Base-by-base conservation (phyloP, 345 rosid genomes). In the Ceriops decandra region DNA sequence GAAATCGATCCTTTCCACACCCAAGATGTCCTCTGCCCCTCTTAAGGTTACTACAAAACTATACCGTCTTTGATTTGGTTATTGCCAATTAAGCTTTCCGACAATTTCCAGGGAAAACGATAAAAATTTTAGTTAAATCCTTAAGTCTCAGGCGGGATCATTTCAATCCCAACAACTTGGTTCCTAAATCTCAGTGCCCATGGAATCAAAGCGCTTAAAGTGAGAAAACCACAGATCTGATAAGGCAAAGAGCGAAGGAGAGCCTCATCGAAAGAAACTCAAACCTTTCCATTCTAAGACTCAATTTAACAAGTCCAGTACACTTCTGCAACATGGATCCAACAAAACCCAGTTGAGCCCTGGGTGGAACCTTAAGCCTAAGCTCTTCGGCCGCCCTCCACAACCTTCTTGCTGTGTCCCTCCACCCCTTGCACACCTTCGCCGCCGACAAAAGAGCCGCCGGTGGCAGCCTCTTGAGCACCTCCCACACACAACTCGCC, bases 321-420 rank as follows among this genome's bases (percentile, higher is more conserved):
- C 98, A 92, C 64, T 92, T 95, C 77, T 87, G 89, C 79, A 95
- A 71, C 69, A 95, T 68, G 7, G 98, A 95, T 82, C 96, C 98
- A 63, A 92, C 82, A 72, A 83, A 80, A 15, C 92, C 93, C 30
- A 90, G 78, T 84, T 87, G 90, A 64, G 95, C 86, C 64, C 74
- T 67, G 62, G 69, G 72, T 2, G 99, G 97, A 77, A 95, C 92
- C 76, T 79, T 84, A 71, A 95, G 85, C 63, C 90, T 79, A 59
- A 95, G 86, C 86, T 90, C 97, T 77, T 86, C 98, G 47, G 96
- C 91, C 56, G 92, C 96, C 76, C 83, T 85, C 99, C 99, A 95
- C 67, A 95, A 68, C 80, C 79, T 82, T 83, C 81, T 86, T 38
- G 91, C 53, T 1, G 92, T 83, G 66, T 86, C 98, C 61, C 96